These are phyloP conservation scores for Colletotrichum sublineola DNA, from an alignment of 2,329 filamentous ascomycete genomes.

Conservation along the genomic window DNA sequence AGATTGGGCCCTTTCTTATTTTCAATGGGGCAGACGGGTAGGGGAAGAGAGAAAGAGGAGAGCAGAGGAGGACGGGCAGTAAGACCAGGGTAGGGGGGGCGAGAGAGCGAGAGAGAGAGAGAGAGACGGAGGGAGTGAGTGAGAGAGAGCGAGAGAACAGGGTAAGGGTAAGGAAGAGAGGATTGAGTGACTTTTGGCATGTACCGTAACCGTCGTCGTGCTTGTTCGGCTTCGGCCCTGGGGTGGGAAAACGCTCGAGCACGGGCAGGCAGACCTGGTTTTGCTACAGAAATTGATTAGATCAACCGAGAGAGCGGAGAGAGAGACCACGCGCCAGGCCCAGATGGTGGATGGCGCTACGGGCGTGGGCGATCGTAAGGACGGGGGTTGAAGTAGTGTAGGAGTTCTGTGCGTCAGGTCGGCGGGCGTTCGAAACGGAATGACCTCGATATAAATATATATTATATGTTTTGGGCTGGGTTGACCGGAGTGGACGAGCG, in stretches of 20 bases:
- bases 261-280: slow-evolving; percentile 42
- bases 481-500: background rate
- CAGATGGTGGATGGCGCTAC: slow-evolving; percentile 34
- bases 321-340: slow-evolving; percentile 42
- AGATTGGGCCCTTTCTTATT: slow-evolving; percentile 41
- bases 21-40: slow-evolving; percentile 33
- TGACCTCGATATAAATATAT: slow-evolving; percentile 42
- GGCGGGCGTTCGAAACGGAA: slow-evolving; percentile 38
- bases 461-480: slow-evolving; percentile 23
- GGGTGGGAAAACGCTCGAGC: slow-evolving; percentile 43
- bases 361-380: slow-evolving; percentile 43
- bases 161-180: slow-evolving; percentile 19
- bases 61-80: slow-evolving; percentile 42
- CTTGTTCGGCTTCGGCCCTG: slow-evolving; percentile 24
- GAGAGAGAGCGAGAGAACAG: slow-evolving; percentile 40
- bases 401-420: slow-evolving; percentile 42
- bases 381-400: slow-evolving; percentile 22
- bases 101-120: no score
- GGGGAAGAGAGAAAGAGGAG: slow-evolving; percentile 32
- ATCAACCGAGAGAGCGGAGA: slow-evolving; percentile 42
- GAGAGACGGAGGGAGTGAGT: no score
- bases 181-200: slow-evolving; percentile 44
- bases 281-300: slow-evolving; percentile 47
- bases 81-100: slow-evolving; percentile 4
- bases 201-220: slow-evolving; percentile 31